A percentile compares a stretch with the other conserved stretches of the same genome.
Evolutionary conservation across 495 filamentous ascomycete species (phyloP).

Genomic region (Daldinia loculata): DNA sequence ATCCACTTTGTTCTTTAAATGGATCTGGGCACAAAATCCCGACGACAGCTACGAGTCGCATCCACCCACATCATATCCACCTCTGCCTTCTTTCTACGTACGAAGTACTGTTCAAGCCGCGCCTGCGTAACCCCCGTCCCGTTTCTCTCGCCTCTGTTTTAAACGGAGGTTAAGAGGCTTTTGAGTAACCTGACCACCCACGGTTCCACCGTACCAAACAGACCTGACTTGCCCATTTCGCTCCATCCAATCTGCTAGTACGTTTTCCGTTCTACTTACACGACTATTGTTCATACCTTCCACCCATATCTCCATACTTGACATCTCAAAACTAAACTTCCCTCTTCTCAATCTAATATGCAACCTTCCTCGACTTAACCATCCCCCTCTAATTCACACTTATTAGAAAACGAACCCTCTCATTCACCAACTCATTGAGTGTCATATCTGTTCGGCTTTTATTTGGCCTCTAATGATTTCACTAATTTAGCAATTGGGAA

Average conservation of each 20-base stretch:
- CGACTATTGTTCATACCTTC: conserved; percentile 12
- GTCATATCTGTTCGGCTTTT: conserved; percentile 6
- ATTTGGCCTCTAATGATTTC: conserved; percentile 23
- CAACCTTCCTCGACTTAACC: neutral
- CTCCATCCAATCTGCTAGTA: conserved; percentile 32
- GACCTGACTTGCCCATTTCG: conserved; percentile 29
- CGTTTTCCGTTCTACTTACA: conserved; percentile 33
- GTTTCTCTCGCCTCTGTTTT: conserved; percentile 16
- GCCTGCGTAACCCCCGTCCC: conserved; percentile 21
- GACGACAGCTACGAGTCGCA: conserved; percentile 40
- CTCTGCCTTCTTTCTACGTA: neutral
- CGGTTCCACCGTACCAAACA: conserved; percentile 21
- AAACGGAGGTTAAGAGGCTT: neutral
- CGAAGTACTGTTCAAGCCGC: conserved; percentile 18
- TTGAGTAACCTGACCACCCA: conserved; percentile 25
- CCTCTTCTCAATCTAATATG: conserved; percentile 12
- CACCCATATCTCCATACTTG: conserved; percentile 23
- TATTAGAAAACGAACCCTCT: conserved; percentile 6
- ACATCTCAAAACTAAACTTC: conserved; percentile 23
- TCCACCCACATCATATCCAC: conserved; percentile 10
- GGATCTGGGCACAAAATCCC: conserved; percentile 35
- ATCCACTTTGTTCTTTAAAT: conserved; percentile 19
- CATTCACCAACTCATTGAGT: conserved; percentile 3
- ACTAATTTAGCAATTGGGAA: conserved; percentile 20
- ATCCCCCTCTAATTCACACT: conserved; percentile 4